A percentile compares a stretch with the other conserved stretches of the same genome.
These are phyloP conservation scores for Penicillium janthinellum DNA, from an alignment of 2,329 filamentous ascomycete genomes.

Conservation along the genomic window DNA sequence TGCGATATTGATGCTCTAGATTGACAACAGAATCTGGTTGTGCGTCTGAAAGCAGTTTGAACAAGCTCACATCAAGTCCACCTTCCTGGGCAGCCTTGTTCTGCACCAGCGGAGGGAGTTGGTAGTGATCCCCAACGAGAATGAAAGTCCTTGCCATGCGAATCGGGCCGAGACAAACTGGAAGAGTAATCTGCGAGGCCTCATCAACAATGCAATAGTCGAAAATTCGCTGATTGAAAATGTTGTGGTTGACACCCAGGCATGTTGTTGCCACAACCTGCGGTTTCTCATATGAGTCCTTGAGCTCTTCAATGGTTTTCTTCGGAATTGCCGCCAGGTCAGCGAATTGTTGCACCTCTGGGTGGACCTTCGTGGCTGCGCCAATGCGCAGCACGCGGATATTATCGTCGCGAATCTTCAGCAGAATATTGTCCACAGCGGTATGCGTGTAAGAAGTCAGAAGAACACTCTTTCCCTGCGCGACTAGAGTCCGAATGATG, in stretches of 20 bases:
- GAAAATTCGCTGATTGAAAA: conserved; percentile 87
- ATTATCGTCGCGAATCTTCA: conserved; percentile 81
- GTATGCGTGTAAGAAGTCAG: conserved; percentile 96
- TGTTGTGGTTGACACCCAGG: conserved; percentile 81
- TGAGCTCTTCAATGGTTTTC: conserved; percentile 78
- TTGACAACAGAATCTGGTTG: conserved; percentile 88
- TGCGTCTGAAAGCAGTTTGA: conserved; percentile 86
- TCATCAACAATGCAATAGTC: conserved; percentile 99
- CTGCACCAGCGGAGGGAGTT: conserved; percentile 89
- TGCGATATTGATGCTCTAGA: conserved; percentile 94
- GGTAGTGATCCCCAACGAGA: conserved; percentile 93
- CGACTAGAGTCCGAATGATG: conserved; percentile 87
- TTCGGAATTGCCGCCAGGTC: conserved; percentile 74
- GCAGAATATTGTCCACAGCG: conserved; percentile 94
- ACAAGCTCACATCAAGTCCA: conserved; percentile 88
- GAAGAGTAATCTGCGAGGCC: conserved; percentile 94
- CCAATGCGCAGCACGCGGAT: conserved; percentile 85
- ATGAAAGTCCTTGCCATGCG: conserved; percentile 91
- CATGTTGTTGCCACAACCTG: conserved; percentile 94
- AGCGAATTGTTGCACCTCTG: conserved; percentile 82
- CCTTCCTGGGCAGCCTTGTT: conserved; percentile 85
- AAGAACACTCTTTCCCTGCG: conserved; percentile 87
- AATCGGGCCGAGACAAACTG: conserved; percentile 91
- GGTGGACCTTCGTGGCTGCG: conserved; percentile 80
- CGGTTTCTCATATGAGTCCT: conserved; percentile 78